Evolutionary conservation across 2,329 filamentous ascomycete genomes (phyloP).

Genomic region (Calonectria honghensis): DNA sequence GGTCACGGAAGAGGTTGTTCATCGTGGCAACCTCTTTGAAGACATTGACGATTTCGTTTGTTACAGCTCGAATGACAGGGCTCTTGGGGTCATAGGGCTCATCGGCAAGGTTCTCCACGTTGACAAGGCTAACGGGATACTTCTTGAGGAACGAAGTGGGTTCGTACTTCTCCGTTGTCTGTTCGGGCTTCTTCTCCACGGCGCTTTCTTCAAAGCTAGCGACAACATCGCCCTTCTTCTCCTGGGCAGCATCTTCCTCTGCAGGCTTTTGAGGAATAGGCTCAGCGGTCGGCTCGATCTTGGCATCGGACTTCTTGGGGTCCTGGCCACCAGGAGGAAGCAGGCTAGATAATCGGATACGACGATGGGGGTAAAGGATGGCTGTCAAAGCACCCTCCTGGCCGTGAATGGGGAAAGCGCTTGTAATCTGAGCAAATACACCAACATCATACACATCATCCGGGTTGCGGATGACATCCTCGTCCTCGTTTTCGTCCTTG

Average conservation of each 20-base stretch:
- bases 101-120: conserved; percentile 94
- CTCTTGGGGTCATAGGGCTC: conserved; percentile 94
- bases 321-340: conserved; percentile 79
- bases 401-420: conserved; percentile 92
- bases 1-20: conserved; percentile 96
- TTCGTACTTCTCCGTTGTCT: conserved; percentile 79
- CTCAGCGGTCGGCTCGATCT: conserved; percentile 72
- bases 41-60: conserved; percentile 98
- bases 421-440: conserved; percentile 98
- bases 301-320: conserved; percentile 70
- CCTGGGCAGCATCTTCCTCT: conserved; percentile 72
- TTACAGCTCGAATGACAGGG: conserved; percentile 90
- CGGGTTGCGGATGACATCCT: conserved; percentile 91
- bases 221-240: conserved; percentile 94
- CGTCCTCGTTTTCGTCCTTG: conserved; percentile 95
- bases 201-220: conserved; percentile 94
- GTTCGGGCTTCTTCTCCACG: conserved; percentile 75
- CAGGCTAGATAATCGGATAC: conserved; percentile 91
- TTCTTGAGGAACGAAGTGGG: conserved; percentile 93
- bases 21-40: conserved; percentile 97
- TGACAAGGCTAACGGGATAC: conserved; percentile 94
- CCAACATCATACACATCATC: conserved; percentile 97
- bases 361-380: conserved; percentile 95
- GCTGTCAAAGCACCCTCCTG: conserved; percentile 91
- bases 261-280: conserved; percentile 73